Conservation (phyloP, 163 green algal species). For the Chlorella variabilis region DNA sequence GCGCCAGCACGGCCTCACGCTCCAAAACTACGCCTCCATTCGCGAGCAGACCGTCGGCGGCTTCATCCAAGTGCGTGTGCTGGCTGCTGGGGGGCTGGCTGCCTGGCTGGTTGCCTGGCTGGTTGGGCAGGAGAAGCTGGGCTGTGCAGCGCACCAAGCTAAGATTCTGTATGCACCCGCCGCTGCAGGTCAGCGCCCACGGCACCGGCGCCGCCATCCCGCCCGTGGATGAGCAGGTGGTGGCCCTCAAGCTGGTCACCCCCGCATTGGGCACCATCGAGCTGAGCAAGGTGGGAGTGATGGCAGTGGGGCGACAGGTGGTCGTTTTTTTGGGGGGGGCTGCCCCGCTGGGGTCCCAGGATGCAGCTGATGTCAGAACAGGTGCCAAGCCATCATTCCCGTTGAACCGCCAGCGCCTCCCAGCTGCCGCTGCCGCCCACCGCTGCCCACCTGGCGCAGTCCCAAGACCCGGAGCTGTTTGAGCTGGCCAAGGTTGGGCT, state of each 20-base stretch:
- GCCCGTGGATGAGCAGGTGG: conserved; percentile 93
- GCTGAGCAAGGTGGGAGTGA: conserved; percentile 61
- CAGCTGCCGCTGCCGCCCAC: not conserved
- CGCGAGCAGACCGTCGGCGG: conserved; percentile 95
- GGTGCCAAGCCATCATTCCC: not conserved
- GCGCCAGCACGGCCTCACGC: conserved; percentile 83
- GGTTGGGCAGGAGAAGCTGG: too few species aligned
- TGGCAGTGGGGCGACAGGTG: too few species aligned
- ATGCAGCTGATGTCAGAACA: not conserved
- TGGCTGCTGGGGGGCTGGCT: not conserved
- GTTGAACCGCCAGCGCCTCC: not conserved
- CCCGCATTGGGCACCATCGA: conserved; percentile 78
- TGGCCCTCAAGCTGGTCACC: conserved; percentile 92
- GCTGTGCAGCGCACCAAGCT: too few species aligned
- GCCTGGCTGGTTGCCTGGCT: not conserved
- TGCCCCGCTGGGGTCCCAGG: too few species aligned
- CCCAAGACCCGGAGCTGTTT: conserved; percentile 86
- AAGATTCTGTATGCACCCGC: not conserved
- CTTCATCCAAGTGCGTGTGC: conserved; percentile 81
- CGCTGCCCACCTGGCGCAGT: conserved; percentile 12
- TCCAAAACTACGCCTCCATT: conserved; percentile 97
- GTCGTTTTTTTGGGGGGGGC: too few species aligned
- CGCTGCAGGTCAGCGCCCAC: conserved; percentile 87
- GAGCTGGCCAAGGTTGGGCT: conserved; percentile 81
- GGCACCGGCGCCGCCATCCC: conserved; percentile 92